Conservation (phyloP, 176 grass and related monocot genomes). For the Chrysopogon serrulatus region DNA sequence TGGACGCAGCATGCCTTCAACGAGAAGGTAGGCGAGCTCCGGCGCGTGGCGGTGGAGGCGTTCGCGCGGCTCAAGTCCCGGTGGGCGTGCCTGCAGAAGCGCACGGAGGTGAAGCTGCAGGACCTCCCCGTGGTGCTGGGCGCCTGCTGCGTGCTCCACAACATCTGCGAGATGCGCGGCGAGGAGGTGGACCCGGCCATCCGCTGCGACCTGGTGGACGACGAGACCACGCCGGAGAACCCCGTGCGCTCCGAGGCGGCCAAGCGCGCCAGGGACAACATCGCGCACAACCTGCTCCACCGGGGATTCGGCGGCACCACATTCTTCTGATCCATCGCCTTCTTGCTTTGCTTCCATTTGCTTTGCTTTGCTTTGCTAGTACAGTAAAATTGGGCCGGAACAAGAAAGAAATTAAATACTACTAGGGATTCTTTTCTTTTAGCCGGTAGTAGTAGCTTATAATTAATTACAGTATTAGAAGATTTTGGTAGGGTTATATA, state of each 20-base stretch:
- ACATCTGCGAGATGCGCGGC: conserved; percentile 65
- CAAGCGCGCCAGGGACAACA: conserved; percentile 64
- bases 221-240: conserved; percentile 66
- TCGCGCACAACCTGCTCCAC: conserved; percentile 94
- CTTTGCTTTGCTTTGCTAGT: background rate
- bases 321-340: conserved; percentile 54
- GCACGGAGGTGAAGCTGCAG: no score
- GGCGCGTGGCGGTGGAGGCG: no score
- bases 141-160: conserved; percentile 88
- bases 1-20: conserved; percentile 92
- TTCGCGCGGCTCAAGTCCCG: no score
- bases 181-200: conserved; percentile 64
- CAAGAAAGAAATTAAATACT: conserved; percentile 11
- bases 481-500: conserved; percentile 60
- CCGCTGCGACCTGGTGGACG: conserved; percentile 54
- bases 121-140: conserved; percentile 83
- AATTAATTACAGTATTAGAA: conserved; percentile 15
- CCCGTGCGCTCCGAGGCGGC: conserved; percentile 41
- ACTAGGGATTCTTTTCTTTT: conserved; percentile 65
- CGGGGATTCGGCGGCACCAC: conserved; percentile 68
- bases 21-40: conserved; percentile 75
- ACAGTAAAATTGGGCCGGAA: conserved; percentile 6
- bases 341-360: no score
- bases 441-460: conserved; percentile 22
- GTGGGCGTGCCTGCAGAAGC: no score